Base-by-base conservation (phyloP, 164 flowering plant species). In the Nymphaea thermarum region DNA sequence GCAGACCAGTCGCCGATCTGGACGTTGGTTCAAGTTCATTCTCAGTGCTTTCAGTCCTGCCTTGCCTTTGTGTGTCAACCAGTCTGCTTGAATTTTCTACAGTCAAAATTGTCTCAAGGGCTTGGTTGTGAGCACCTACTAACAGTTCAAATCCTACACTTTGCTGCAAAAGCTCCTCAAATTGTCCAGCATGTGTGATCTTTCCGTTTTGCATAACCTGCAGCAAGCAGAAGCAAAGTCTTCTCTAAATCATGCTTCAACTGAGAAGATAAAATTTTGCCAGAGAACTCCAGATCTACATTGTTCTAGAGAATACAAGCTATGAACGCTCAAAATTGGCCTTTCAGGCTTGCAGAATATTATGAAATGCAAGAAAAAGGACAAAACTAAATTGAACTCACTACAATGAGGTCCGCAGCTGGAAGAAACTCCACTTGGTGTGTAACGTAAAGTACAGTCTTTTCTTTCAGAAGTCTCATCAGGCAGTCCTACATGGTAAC, bases 351-450 rank as follows among this genome's bases (percentile, higher is more conserved):
- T 55, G 60, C 63, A 61, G 5, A 5, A 5, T 61, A 5, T 25
- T 61, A 5, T 15, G 8, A 5, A 16, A 1, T 16, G n/a, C n/a
- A 6, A 61, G 15, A 61, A 16, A 25, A 16, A 61, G 63, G n/a
- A 5, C 41, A 61, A 15, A 6, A 61, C 15, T 15, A 61, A 25
- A 16, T 1, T 5, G 63, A 61, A 47, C 79, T 10, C 82, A 94
- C 99, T 93, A 94, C 83, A 75, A 94, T 92, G 70, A 87, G 81
- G 73, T 94, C 99, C 55, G 99, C 98, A 67, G 89, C 93, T 6
- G 96, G 97, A 66, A 94, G 95, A 82, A 94, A 94, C 77, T 94
- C 98, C 3, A 91, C 99, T 86, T 94, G 99, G 77, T 94, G 99
- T 6, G 99, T 94, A 5, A 94, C 93, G 67, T 84, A 94, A 57